Evolutionary conservation across 169 alveolate species (phyloP), one percentile per base, ranked within the genome.

Genomic region (Plasmodium billcollinsi): DNA sequence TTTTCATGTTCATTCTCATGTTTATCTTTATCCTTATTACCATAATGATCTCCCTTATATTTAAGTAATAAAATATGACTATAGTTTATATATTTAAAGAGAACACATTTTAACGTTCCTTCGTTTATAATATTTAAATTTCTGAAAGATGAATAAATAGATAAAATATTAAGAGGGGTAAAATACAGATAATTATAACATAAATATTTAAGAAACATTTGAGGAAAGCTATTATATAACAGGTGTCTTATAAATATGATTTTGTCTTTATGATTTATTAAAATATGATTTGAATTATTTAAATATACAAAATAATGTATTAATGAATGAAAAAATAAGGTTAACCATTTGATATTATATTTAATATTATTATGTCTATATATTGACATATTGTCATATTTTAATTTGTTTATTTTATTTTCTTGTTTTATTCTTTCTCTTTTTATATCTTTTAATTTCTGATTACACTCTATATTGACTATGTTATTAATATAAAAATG

Each of bases 291-390:
- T 33, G 21, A 29, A 29, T 43, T 83, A 56, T 56, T 56, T 29
- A 83, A 63, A 33, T 83, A 83, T 39, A 58, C 20, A 83, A 52
- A 83, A 69, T 83, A 83, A 33, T 69, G 20, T 18, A 59, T 69
- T 49, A 83, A 45, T 8, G 73, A 67, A 50, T 83, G 91, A 69
- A 56, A 83, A 83, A 83, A 83, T 4, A 47, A 6, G 20, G 70
- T 72, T 15, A 83, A n/a, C 15, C 73, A 83, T 69, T 83, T 83
- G 15, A 39, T 21, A 29, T 56, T 54, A 20, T 54, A 70, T 72
- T 56, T 83, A 56, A 69, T 83, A 49, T 50, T 67, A 6, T 49
- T 39, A 0, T 39, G 9, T 39, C 2, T 39, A 39, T 39, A 1
- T 39, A 39, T 39, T 39, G 11, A 39, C 5, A 39, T 39, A 39